These are phyloP conservation scores for Apodospora peruviana DNA, from an alignment of 495 filamentous ascomycete genomes.

Conservation along the genomic window DNA sequence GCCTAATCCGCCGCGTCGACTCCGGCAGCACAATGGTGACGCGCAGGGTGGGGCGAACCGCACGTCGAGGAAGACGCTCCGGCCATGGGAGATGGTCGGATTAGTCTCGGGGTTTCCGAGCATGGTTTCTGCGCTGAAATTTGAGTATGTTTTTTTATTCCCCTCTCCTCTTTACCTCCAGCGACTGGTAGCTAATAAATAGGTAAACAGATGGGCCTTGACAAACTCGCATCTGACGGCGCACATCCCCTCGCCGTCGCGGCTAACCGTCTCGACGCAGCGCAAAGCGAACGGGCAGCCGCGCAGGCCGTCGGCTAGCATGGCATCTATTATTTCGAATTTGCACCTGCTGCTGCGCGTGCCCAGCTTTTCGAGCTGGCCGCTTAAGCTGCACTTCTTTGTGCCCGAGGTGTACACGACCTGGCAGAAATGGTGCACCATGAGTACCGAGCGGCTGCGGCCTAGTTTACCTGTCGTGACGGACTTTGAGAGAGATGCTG, in stretches of 20 bases:
- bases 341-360: constrained; percentile 75
- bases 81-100: constrained; percentile 91
- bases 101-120: constrained; percentile 87
- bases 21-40: constrained; percentile 85
- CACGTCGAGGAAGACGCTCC: constrained; percentile 58
- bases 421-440: constrained; percentile 61
- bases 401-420: constrained; percentile 55
- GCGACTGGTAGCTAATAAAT: not conserved
- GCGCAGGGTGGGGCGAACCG: constrained; percentile 70
- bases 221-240: constrained; percentile 72
- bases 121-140: constrained; percentile 81
- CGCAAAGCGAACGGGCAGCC: constrained; percentile 38
- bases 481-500: constrained; percentile 37
- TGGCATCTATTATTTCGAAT: constrained; percentile 63
- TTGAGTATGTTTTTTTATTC: constrained; percentile 72
- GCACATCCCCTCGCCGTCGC: constrained; percentile 58
- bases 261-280: constrained; percentile 37
- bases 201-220: constrained; percentile 73
- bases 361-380: constrained; percentile 72
- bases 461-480: constrained; percentile 48
- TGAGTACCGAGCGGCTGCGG: constrained; percentile 42
- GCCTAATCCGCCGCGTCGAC: constrained; percentile 73
- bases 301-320: constrained; percentile 48
- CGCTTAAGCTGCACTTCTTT: constrained; percentile 80
- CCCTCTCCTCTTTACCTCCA: not conserved